phyloP scores from a whole-genome alignment of 2,329 filamentous ascomycete species.

The Ascocoryne sarcoides region DNA sequence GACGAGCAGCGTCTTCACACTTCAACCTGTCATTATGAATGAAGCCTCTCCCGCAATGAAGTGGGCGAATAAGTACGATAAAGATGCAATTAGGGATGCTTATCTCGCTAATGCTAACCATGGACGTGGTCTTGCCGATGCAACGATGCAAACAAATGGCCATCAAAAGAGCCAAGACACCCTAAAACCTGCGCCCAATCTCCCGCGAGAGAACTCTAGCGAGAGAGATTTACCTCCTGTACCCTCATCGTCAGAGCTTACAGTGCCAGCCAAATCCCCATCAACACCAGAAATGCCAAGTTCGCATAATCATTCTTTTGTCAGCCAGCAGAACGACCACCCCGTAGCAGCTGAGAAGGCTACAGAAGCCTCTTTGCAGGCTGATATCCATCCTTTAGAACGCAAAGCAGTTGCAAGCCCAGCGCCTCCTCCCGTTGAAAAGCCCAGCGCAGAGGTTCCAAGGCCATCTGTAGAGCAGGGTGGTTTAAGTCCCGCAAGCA shows the following conservation, averaged over 20 bases:
- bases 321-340: too few relatives aligned
- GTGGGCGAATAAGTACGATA: conserved; percentile 94
- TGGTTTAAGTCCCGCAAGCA: conserved; percentile 36
- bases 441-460: conserved; percentile 16
- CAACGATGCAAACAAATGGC: conserved; percentile 37
- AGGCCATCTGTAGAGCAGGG: conserved; percentile 20
- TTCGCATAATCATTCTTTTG: conserved; percentile 10
- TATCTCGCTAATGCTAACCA: conserved; percentile 69
- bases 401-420: conserved; percentile 11
- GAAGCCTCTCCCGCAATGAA: conserved; percentile 93
- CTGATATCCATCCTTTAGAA: conserved; percentile 17
- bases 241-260: conserved; percentile 23
- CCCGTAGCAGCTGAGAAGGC: conserved; percentile 30
- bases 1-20: conserved; percentile 81
- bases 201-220: conserved; percentile 10
- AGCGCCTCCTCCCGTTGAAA: conserved; percentile 9
- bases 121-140: conserved; percentile 53
- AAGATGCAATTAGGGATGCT: conserved; percentile 73
- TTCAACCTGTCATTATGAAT: conserved; percentile 74
- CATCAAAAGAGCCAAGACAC: conserved; percentile 19
- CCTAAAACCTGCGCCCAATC: conserved; percentile 13
- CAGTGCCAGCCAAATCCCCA: conserved; percentile 34
- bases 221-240: conserved; percentile 23
- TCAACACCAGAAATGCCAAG: conserved; percentile 19
- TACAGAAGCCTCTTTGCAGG: conserved; percentile 16